Evolutionary conservation across 768 basidiomycete genomes (phyloP), one percentile per base, ranked within the genome.

Genomic region (Amyloporia xantha): DNA sequence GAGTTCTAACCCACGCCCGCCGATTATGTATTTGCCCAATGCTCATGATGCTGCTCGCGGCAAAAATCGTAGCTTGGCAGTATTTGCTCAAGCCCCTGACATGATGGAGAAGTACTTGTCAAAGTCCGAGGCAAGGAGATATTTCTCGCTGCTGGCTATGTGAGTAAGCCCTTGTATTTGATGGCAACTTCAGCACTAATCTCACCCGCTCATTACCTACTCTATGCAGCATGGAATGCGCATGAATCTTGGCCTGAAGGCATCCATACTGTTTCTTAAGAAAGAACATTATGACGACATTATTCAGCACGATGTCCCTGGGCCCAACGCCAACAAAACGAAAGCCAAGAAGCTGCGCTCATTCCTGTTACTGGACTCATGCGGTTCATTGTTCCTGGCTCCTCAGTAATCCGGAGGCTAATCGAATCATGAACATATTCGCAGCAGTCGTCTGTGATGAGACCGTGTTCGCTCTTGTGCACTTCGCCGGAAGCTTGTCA

Each of bases 51-150:
- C 13, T 11, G 25, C 25, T 13, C 24, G 19, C 7, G 10, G 19
- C 13, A n/a, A 6, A 13, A n/a, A 33, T 12, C 9, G 20, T 5
- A n/a, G 5, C n/a, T 20, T 45, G 44, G 44, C 15, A 21, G 7
- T 45, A 45, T 25, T 27, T 45, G 9, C 10, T 28, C 6, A 45
- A 45, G 27, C 44, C 25, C 5, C 28, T 45, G 12, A 12, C 5
- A n/a, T 12, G 25, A 27, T 45, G 28, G 44, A 21, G 44, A 45
- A 21, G 15, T 45, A n/a, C 5, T 45, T n/a, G 24, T 27, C 5
- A 27, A 45, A 27, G 44, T 21, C 12, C 44, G 44, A n/a, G 44
- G 44, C 25, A 27, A 30, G 13, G 44, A 45, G 27, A 5, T 45
- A 4, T 45, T 45, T 30, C 25, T 45, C n/a, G 44, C 44, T 19